Conservation (phyloP, 768 basidiomycete genomes). For the Panaeolus cyanescens region DNA sequence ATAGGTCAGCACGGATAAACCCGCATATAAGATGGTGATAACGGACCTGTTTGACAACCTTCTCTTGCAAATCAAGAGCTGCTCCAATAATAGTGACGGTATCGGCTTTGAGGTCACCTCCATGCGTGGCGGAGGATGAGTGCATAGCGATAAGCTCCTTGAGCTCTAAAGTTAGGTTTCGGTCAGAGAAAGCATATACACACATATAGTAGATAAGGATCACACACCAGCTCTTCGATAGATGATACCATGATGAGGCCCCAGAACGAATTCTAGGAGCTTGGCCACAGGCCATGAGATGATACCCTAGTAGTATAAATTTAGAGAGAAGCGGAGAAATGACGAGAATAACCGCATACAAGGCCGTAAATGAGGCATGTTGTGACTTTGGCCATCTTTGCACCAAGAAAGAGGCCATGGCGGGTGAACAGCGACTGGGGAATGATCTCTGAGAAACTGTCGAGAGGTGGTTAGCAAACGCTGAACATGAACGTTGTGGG, state of each 20-base stretch:
- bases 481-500: neutral
- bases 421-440: slow-evolving; percentile 92
- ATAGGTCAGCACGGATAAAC: neutral
- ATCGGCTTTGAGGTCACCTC: slow-evolving; percentile 84
- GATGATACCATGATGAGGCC: slow-evolving; percentile 88
- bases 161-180: slow-evolving; percentile 51
- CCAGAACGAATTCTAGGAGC: slow-evolving; percentile 74
- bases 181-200: neutral
- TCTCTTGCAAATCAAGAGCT: slow-evolving; percentile 87
- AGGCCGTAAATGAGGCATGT: slow-evolving; percentile 67
- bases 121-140: slow-evolving; percentile 66
- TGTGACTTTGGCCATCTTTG: slow-evolving; percentile 79
- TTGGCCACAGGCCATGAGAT: slow-evolving; percentile 88
- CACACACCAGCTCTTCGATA: slow-evolving; percentile 69
- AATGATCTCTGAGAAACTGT: slow-evolving; percentile 88
- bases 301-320: slow-evolving; percentile 50
- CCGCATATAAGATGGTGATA: neutral
- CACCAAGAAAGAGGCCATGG: slow-evolving; percentile 86
- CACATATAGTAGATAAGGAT: neutral
- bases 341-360: slow-evolving; percentile 37
- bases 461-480: slow-evolving; percentile 5
- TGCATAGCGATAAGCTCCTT: slow-evolving; percentile 94
- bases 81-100: slow-evolving; percentile 91
- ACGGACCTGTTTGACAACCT: slow-evolving; percentile 68
- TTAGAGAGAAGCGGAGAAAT: slow-evolving; percentile 4